phyloP scores from a whole-genome alignment of 2,329 filamentous ascomycete genomes.

The Aspergillus unguis region DNA sequence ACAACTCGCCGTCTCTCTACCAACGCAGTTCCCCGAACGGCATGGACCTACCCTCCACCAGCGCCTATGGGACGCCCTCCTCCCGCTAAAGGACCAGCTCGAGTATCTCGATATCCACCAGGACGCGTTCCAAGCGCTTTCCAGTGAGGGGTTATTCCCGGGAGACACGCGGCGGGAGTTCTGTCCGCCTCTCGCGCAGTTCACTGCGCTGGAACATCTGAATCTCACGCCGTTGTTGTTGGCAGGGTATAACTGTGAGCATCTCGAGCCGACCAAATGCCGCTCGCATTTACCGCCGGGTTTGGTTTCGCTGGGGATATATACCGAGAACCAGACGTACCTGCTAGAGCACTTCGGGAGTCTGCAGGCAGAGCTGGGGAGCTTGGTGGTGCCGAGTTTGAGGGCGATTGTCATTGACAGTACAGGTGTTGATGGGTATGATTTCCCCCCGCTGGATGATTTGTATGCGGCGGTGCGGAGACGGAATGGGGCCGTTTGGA shows the following conservation, averaged over 20 bases:
- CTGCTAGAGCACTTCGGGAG: not conserved
- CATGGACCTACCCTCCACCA: not conserved
- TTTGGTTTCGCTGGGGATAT: not conserved
- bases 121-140: not conserved
- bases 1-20: not conserved
- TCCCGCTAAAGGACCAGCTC: not conserved
- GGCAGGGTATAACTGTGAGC: not conserved
- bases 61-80: not conserved
- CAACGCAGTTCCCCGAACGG: not conserved
- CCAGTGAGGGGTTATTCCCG: not conserved
- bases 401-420: not conserved
- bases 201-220: not conserved
- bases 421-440: not conserved
- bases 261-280: not conserved
- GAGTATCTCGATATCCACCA: constrained; percentile 5
- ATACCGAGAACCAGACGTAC: not conserved
- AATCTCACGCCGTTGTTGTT: not conserved
- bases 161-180: not conserved
- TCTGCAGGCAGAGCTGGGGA: not conserved
- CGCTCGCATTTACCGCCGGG: not conserved
- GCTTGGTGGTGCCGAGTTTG: not conserved
- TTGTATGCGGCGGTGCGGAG: not conserved
- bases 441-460: not conserved
- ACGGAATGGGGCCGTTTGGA: not conserved
- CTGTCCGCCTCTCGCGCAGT: not conserved